Conservation (phyloP, 2,329 filamentous ascomycete species). For the Nigrograna mackinnonii region DNA sequence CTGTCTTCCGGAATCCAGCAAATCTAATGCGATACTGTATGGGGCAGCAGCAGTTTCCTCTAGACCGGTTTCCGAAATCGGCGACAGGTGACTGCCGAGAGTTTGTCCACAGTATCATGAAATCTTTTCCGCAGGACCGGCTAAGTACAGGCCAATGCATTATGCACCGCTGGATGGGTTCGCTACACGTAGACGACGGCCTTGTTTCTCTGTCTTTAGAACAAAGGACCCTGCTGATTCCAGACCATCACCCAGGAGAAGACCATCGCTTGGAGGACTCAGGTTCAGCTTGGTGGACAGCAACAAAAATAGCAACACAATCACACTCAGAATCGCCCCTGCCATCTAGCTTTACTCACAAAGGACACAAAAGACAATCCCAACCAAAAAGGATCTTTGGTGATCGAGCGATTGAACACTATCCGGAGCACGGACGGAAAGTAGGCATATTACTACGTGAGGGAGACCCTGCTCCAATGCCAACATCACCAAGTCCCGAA, state of each 20-base stretch:
- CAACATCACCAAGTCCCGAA: too few relatives aligned
- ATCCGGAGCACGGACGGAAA: too few relatives aligned
- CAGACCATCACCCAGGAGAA: background rate
- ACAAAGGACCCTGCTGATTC: background rate
- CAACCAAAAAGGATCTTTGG: background rate
- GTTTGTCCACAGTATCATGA: background rate
- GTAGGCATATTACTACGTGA: too few relatives aligned
- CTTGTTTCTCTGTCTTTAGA: background rate
- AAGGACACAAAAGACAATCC: background rate
- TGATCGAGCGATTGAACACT: too few relatives aligned
- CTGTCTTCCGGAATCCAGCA: background rate
- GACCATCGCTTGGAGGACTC: background rate
- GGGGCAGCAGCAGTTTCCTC: background rate
- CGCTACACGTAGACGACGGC: background rate
- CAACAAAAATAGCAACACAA: background rate
- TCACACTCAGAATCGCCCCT: background rate
- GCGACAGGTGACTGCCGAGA: background rate
- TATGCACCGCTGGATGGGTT: background rate
- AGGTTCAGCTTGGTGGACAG: background rate
- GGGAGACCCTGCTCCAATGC: too few relatives aligned
- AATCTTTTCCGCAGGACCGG: background rate
- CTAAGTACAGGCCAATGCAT: background rate
- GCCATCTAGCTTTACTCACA: background rate
- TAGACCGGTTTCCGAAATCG: background rate
- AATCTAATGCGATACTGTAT: background rate